Conservation (phyloP, 352 stramenopile genomes). For the Globisporangium lucens region DNA sequence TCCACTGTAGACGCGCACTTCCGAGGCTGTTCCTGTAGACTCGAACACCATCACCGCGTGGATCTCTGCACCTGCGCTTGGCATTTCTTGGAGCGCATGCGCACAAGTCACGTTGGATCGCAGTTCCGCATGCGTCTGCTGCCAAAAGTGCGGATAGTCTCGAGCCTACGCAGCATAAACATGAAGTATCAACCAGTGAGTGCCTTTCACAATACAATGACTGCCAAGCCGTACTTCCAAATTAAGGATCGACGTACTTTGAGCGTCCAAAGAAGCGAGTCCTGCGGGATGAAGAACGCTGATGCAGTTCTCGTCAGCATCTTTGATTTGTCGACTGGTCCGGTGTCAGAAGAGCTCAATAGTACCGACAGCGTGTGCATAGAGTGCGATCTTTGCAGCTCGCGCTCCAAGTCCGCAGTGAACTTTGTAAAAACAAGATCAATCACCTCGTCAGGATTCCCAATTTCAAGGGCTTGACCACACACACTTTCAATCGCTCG, state of each 20-base stretch:
- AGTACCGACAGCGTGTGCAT: background rate
- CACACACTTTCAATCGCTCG: background rate
- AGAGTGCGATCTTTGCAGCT: slow-evolving; percentile 9
- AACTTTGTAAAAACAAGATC: slow-evolving; percentile 3
- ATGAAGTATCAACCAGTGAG: background rate
- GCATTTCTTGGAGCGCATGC: slow-evolving; percentile 37
- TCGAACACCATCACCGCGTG: slow-evolving; percentile 27
- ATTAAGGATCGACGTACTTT: background rate
- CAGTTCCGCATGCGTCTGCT: slow-evolving; percentile 30
- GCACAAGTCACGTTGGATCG: slow-evolving; percentile 25
- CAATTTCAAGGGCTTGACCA: background rate
- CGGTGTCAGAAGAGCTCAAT: background rate
- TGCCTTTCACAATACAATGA: background rate
- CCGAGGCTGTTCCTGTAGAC: background rate
- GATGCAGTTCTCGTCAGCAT: slow-evolving; percentile 15
- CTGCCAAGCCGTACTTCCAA: background rate
- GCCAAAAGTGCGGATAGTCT: slow-evolving; percentile 46
- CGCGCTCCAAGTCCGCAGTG: slow-evolving; percentile 7
- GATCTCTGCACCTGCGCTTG: slow-evolving; percentile 6
- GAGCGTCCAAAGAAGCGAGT: slow-evolving; percentile 19
- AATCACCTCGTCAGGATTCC: background rate
- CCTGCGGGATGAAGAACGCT: slow-evolving; percentile 1
- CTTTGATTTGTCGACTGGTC: slow-evolving; percentile 14
- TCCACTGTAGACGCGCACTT: slow-evolving; percentile 22
- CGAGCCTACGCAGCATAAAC: slow-evolving; percentile 23